Conservation (phyloP, 441 rosid genomes). For the Metrosideros polymorpha region DNA sequence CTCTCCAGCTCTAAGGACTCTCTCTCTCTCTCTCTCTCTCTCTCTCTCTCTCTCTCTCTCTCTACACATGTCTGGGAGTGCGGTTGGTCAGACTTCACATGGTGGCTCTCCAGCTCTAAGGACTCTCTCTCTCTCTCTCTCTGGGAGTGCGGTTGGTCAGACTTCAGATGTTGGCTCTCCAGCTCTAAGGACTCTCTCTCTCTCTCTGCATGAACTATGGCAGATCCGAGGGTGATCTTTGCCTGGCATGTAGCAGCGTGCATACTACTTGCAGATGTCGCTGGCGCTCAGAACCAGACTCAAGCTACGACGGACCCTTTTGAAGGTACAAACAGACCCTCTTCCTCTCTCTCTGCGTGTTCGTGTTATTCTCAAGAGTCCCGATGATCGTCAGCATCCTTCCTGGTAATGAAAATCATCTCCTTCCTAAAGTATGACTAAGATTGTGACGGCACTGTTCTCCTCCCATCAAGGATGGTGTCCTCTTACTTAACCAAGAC, state of each 20-base stretch:
- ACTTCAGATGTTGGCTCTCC: too few species aligned
- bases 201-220: neutral
- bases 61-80: neutral
- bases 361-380: neutral
- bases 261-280: neutral
- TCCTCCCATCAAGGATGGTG: neutral
- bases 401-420: neutral
- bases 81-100: neutral
- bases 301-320: slow-evolving; percentile 15
- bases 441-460: neutral
- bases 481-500: neutral
- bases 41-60: too few species aligned
- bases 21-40: too few species aligned
- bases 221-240: neutral
- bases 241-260: neutral
- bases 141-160: too few species aligned
- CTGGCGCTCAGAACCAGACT: slow-evolving; percentile 19
- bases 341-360: neutral
- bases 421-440: neutral
- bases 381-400: neutral
- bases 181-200: neutral
- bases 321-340: slow-evolving; percentile 15
- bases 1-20: too few species aligned
- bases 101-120: neutral
- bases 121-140: too few species aligned